Base-by-base conservation (phyloP, 164 flowering plant genomes). In the Tinospora cordifolia region DNA sequence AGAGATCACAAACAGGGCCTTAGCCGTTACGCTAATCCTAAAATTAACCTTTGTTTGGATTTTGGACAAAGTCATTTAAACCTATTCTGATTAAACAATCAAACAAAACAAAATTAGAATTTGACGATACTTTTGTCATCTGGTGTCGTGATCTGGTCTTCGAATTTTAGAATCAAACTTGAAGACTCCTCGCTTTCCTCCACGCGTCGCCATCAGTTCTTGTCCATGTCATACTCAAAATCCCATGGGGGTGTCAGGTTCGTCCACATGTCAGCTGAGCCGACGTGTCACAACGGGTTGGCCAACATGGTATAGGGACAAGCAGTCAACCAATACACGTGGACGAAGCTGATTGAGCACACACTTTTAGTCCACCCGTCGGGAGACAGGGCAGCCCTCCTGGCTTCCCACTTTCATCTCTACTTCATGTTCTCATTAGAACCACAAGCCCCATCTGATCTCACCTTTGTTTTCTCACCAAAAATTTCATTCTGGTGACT, bases 191-290 rank as follows among this genome's bases (percentile, higher is more conserved):
- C 60, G 24, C 60, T 54, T 54, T 54, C 60, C 21, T 21, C 60
- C 60, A 54, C 21, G 24, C 12, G 47, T 44, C 13, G 12, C 14
- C 6, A 22, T 62, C 9, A 6, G 8, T 19, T 46, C 36, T 36
- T n/a, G 74, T 72, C 74, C 74, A 66, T 58, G 40, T 72, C 74
- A 72, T 26, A 10, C 62, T 5, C 36, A 30, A 30, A 30, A 30
- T 4, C 36, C 4, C 2, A 30, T 14, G 26, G 38, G 27, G 36
- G n/a, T 22, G 24, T 65, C 22, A 15, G 17, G 27, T 24, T 41
- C 9, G 46, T 44, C 75, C 70, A 72, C 66, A 44, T 72, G 41
- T 59, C 17, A 8, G 25, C 17, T 27, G 66, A 27, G 12, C 70
- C 70, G 66, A 30, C 62, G 11, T 62, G 59, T 51, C 57, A 64